Evolutionary conservation across 495 filamentous ascomycete species (phyloP).

Genomic region (Tuber brumale): DNA sequence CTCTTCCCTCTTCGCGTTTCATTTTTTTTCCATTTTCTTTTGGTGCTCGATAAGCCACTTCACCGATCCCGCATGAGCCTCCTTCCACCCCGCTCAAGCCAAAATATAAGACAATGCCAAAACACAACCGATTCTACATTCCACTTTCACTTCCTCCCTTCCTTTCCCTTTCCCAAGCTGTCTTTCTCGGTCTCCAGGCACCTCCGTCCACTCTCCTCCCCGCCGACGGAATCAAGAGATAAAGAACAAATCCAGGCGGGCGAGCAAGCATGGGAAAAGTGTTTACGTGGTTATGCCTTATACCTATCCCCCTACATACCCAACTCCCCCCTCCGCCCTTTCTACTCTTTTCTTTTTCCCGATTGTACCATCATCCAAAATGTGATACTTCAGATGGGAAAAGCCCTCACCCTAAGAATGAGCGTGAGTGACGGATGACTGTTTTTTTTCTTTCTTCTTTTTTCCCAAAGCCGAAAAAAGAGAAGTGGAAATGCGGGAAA

Average conservation of each 20-base stretch:
- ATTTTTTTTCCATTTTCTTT: background rate
- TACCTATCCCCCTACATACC: background rate
- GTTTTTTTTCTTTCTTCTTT: background rate
- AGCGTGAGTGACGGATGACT: background rate
- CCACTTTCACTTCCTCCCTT: background rate
- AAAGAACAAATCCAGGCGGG: background rate
- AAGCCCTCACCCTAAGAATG: background rate
- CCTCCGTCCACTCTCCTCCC: background rate
- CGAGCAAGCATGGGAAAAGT: background rate
- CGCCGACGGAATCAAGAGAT: background rate
- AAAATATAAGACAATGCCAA: background rate
- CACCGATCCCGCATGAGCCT: conserved; percentile 9
- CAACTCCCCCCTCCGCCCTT: background rate
- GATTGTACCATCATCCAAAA: background rate
- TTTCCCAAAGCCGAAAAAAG: background rate
- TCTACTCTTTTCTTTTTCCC: background rate
- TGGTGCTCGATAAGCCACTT: conserved; percentile 2
- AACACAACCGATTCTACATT: background rate
- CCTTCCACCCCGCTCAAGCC: background rate
- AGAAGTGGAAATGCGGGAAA: background rate
- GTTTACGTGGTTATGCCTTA: background rate
- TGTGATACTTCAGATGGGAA: background rate
- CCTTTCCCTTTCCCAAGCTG: background rate
- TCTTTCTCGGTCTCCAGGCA: background rate
- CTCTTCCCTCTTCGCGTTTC: background rate